phyloP scores from a whole-genome alignment of 1,284 basidiomycete species.

The Gymnopus androsaceus region DNA sequence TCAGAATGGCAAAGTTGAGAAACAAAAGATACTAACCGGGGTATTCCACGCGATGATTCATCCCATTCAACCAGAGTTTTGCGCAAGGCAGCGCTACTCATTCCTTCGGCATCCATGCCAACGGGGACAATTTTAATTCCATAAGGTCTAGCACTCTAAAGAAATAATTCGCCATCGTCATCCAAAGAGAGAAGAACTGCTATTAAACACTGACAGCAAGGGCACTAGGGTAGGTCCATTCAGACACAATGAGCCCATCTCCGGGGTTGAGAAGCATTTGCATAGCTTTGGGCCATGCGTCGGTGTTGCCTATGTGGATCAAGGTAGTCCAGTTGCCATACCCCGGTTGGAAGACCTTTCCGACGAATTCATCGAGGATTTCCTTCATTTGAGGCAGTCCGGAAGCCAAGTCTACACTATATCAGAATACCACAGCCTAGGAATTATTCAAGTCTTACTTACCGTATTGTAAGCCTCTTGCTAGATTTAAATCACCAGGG shows the following conservation, averaged over 20 bases:
- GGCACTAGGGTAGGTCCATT: conserved; percentile 71
- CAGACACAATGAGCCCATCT: conserved; percentile 71
- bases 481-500: conserved; percentile 61
- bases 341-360: conserved; percentile 66
- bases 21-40: conserved; percentile 37
- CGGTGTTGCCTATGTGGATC: conserved; percentile 76
- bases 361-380: conserved; percentile 61
- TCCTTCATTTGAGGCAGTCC: conserved; percentile 55
- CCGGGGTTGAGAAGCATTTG: conserved; percentile 70
- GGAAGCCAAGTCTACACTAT: conserved; percentile 44
- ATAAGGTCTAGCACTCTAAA: conserved; percentile 41
- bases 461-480: conserved; percentile 71
- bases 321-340: conserved; percentile 69
- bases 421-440: neutral
- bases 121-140: conserved; percentile 58
- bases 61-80: conserved; percentile 70
- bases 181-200: neutral
- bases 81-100: conserved; percentile 64
- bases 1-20: neutral
- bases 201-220: conserved; percentile 30
- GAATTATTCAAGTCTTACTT: neutral
- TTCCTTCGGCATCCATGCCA: conserved; percentile 73
- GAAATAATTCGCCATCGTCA: neutral
- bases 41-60: conserved; percentile 51
- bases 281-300: conserved; percentile 64